Evolutionary conservation across 768 basidiomycete species (phyloP).

Genomic region (Lyophyllum shimeji): DNA sequence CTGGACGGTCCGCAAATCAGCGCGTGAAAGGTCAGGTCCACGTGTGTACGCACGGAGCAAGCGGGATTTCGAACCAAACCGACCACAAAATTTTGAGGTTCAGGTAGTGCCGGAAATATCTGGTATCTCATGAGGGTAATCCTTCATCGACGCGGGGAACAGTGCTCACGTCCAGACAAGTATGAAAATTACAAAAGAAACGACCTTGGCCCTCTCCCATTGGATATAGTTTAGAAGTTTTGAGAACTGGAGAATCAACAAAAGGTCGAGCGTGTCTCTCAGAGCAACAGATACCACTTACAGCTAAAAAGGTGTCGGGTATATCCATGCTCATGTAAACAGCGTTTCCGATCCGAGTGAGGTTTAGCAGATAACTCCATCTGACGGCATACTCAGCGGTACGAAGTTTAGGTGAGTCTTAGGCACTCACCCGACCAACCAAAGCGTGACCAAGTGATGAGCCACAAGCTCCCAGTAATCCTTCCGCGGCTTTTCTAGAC

Average conservation of each 20-base stretch:
- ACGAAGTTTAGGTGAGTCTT: background rate
- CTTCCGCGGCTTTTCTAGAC: conserved; percentile 92
- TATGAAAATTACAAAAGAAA: conserved; percentile 66
- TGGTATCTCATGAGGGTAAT: conserved; percentile 27
- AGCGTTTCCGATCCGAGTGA: conserved; percentile 87
- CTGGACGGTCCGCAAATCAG: conserved; percentile 31
- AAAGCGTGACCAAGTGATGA: conserved; percentile 93
- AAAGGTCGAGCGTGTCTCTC: background rate
- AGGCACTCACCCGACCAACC: conserved; percentile 77
- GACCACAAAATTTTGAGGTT: conserved; percentile 88
- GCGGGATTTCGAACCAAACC: conserved; percentile 75
- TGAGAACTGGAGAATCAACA: conserved; percentile 50
- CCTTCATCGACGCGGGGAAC: background rate
- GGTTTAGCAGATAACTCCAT: conserved; percentile 80
- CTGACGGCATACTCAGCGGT: conserved; percentile 34
- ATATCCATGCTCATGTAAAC: conserved; percentile 98
- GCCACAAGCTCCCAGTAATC: conserved; percentile 85
- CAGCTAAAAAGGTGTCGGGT: conserved; percentile 85
- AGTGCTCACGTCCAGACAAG: conserved; percentile 75
- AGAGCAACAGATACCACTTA: conserved; percentile 34
- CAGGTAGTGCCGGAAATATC: conserved; percentile 92
- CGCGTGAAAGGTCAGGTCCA: background rate
- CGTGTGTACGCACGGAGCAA: conserved; percentile 61
- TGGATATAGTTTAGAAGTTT: conserved; percentile 90
- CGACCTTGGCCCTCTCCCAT: conserved; percentile 58